A percentile compares a stretch with the other conserved stretches of the same genome.
phyloP scores from a whole-genome alignment of 1,284 basidiomycete species.

The Erythrobasidium hasegawianum region DNA sequence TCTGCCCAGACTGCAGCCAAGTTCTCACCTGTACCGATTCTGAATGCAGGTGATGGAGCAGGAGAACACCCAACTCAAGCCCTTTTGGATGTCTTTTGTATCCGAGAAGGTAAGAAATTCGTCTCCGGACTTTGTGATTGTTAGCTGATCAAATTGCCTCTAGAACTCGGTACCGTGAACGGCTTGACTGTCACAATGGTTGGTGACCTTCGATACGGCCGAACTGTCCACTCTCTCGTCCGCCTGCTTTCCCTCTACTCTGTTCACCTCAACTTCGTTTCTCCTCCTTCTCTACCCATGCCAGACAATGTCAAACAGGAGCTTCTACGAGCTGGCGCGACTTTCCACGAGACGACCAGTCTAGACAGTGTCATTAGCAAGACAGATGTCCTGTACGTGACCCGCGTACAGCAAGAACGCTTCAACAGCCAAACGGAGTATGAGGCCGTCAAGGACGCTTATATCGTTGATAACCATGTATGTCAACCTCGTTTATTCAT shows the following conservation, averaged over 20 bases:
- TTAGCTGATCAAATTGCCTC: constrained; percentile 51
- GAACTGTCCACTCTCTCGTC: constrained; percentile 95
- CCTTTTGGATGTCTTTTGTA: constrained; percentile 91
- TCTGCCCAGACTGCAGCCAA: constrained; percentile 87
- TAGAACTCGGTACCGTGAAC: constrained; percentile 93
- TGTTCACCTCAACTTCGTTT: constrained; percentile 92
- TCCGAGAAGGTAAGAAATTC: constrained; percentile 56
- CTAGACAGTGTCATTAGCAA: constrained; percentile 84
- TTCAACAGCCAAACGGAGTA: constrained; percentile 80
- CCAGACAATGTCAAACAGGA: constrained; percentile 78
- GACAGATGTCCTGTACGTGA: constrained; percentile 97
- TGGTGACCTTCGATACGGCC: constrained; percentile 96
- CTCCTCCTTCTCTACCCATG: constrained; percentile 87
- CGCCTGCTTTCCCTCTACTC: constrained; percentile 77
- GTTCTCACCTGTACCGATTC: constrained; percentile 87
- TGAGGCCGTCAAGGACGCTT: constrained; percentile 86
- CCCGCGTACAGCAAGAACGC: constrained; percentile 91
- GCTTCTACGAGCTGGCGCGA: constrained; percentile 75
- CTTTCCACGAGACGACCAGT: constrained; percentile 73
- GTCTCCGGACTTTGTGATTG: background rate
- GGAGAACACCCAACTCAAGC: constrained; percentile 96
- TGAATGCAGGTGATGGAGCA: constrained; percentile 95
- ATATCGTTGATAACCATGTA: constrained; percentile 91
- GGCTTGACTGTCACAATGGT: constrained; percentile 88
- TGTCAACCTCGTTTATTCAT: background rate